These are phyloP conservation scores for Alternaria brassicicola DNA, from an alignment of 2,329 filamentous ascomycete genomes.

Conservation along the genomic window DNA sequence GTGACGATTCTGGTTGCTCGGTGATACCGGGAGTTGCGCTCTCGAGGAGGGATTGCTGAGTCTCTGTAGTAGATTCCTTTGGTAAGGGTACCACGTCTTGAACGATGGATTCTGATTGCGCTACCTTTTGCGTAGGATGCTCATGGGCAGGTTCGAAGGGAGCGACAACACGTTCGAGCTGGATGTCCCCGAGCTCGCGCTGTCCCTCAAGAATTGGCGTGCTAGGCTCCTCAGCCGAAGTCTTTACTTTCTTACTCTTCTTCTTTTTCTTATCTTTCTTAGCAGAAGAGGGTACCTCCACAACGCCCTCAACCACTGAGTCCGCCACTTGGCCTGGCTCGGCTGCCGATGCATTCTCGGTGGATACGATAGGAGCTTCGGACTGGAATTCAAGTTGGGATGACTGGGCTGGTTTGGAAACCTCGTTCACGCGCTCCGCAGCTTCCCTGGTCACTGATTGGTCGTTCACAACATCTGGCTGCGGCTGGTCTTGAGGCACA, in stretches of 20 bases:
- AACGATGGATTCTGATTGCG: background rate
- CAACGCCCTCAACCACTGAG: background rate
- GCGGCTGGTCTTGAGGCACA: background rate
- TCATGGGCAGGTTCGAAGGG: conserved; percentile 1
- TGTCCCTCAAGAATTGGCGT: conserved; percentile 17
- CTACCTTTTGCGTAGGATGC: background rate
- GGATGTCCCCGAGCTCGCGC: conserved; percentile 1
- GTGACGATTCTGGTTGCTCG: conserved; percentile 5
- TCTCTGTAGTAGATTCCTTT: background rate
- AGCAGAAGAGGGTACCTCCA: conserved; percentile 4
- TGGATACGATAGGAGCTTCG: background rate
- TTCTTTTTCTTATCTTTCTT: conserved; percentile 40
- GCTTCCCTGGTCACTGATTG: background rate
- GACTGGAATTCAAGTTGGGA: background rate
- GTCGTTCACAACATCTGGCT: background rate
- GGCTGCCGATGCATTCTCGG: background rate
- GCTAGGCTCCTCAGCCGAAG: conserved; percentile 16
- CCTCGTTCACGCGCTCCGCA: background rate
- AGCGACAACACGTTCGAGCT: background rate
- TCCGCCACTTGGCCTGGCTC: background rate
- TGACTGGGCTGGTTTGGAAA: background rate
- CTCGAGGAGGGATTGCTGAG: background rate
- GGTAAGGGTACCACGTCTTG: background rate
- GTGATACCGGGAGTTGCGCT: background rate
- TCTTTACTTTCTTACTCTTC: conserved; percentile 32